Percentiles rank a stretch among this genome's conserved stretches.
These are phyloP conservation scores for Zymoseptoria brevis DNA, from an alignment of 2,329 filamentous ascomycete genomes.

Conservation along the genomic window DNA sequence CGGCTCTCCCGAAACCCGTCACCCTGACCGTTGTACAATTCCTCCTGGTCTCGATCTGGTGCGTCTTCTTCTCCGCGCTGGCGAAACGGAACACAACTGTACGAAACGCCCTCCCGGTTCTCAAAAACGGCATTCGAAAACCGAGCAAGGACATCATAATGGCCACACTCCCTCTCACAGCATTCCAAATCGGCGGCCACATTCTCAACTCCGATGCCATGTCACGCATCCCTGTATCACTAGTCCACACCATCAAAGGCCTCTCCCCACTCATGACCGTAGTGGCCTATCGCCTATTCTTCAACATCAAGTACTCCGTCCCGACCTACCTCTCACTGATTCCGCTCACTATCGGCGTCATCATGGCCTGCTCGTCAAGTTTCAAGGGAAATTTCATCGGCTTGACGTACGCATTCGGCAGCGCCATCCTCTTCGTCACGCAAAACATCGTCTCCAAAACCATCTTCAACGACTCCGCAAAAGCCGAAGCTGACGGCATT, in stretches of 20 bases:
- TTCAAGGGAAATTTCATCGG: conserved; percentile 85
- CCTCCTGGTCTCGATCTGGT: conserved; percentile 82
- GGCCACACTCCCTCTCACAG: conserved; percentile 82
- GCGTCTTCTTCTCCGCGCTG: conserved; percentile 68
- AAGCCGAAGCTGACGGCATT: conserved; percentile 67
- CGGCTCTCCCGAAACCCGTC: conserved; percentile 79
- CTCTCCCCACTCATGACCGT: conserved; percentile 94
- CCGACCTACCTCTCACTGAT: conserved; percentile 69
- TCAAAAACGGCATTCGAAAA: conserved; percentile 74
- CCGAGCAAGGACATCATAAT: conserved; percentile 74
- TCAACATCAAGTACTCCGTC: conserved; percentile 76
- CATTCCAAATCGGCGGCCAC: conserved; percentile 90
- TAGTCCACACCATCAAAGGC: conserved; percentile 98
- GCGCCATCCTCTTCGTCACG: conserved; percentile 90
- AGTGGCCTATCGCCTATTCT: conserved; percentile 80
- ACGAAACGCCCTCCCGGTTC: conserved; percentile 63
- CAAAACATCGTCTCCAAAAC: conserved; percentile 99
- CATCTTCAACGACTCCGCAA: conserved; percentile 88
- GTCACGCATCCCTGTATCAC: conserved; percentile 86
- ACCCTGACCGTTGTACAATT: conserved; percentile 93
- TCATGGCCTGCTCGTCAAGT: conserved; percentile 89
- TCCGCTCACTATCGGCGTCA: conserved; percentile 89
- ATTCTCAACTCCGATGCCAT: conserved; percentile 91
- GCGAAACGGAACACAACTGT: conserved; percentile 65
- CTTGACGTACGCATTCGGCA: conserved; percentile 79